Conservation (phyloP, 2,329 filamentous ascomycete genomes). For the Calonectria honghensis region DNA sequence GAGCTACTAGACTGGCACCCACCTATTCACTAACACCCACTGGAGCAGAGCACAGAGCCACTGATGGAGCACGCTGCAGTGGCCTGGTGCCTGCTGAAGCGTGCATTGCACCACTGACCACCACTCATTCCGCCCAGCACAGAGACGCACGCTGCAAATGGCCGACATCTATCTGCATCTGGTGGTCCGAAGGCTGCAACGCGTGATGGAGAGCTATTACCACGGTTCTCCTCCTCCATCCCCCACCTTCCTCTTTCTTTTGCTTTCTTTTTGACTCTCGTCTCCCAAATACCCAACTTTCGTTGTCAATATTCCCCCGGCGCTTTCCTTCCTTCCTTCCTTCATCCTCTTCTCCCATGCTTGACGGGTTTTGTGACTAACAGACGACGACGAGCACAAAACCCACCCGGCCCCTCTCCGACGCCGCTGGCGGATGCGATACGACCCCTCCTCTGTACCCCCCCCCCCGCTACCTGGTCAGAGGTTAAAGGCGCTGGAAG, state of each 20-base stretch:
- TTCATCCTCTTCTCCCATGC: conserved; percentile 15
- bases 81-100: conserved; percentile 19
- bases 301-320: not conserved
- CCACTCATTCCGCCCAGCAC: conserved; percentile 16
- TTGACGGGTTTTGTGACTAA: conserved; percentile 17
- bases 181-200: conserved; percentile 16
- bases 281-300: conserved; percentile 3
- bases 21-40: conserved; percentile 22
- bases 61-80: conserved; percentile 17
- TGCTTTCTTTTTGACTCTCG: not conserved
- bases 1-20: conserved; percentile 8
- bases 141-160: conserved; percentile 9
- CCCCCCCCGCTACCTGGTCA: conserved; percentile 22
- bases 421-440: conserved; percentile 35
- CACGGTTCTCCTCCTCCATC: conserved; percentile 15
- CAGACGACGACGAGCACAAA: conserved; percentile 18
- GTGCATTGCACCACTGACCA: conserved; percentile 27
- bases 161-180: conserved; percentile 15
- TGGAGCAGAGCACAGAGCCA: conserved; percentile 27
- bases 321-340: conserved; percentile 8
- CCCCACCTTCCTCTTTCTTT: conserved; percentile 1
- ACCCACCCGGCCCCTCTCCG: conserved; percentile 14
- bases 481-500: conserved; percentile 18
- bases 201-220: conserved; percentile 25
- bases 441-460: conserved; percentile 35